A percentile compares a stretch with the other conserved stretches of the same genome.
Conservation (phyloP, 2,329 filamentous ascomycete genomes). For the Fonsecaea multimorphosa region DNA sequence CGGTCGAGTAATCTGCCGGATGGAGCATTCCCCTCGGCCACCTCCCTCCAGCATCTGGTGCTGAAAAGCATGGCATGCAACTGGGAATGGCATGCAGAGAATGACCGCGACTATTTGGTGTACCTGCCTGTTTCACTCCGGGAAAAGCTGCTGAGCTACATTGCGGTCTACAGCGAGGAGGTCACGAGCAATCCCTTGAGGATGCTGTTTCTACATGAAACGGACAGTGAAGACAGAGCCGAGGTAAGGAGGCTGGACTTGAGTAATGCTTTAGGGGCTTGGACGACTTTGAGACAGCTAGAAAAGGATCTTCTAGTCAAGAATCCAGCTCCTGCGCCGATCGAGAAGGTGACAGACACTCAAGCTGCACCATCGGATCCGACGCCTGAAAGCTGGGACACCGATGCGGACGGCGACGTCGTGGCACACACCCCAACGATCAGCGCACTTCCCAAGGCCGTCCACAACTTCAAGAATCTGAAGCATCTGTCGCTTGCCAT, state of each 20-base stretch:
- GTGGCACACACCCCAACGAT: neutral
- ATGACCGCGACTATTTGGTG: slow-evolving; percentile 62
- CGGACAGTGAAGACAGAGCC: slow-evolving; percentile 42
- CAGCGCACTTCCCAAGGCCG: slow-evolving; percentile 20
- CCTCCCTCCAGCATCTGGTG: slow-evolving; percentile 58
- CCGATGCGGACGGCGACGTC: slow-evolving; percentile 36
- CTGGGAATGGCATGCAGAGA: slow-evolving; percentile 63
- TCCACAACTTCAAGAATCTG: slow-evolving; percentile 55
- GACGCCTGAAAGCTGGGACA: slow-evolving; percentile 51
- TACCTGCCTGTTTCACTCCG: slow-evolving; percentile 60
- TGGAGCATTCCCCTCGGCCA: slow-evolving; percentile 44
- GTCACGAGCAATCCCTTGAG: slow-evolving; percentile 54
- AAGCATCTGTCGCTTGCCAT: slow-evolving; percentile 65
- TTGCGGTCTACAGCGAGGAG: slow-evolving; percentile 57
- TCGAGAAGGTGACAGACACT: neutral
- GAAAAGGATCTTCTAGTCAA: slow-evolving; percentile 49
- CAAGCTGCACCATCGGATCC: slow-evolving; percentile 5
- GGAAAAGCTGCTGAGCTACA: slow-evolving; percentile 61
- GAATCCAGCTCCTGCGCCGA: slow-evolving; percentile 29
- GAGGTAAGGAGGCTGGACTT: slow-evolving; percentile 61
- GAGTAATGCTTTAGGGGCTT: slow-evolving; percentile 55
- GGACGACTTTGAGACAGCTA: slow-evolving; percentile 58
- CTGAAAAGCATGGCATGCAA: slow-evolving; percentile 62
- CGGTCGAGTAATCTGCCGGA: slow-evolving; percentile 47
- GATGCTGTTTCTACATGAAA: slow-evolving; percentile 53